Base-by-base conservation (phyloP, 2,329 filamentous ascomycete species). In the Neofusicoccum laricinum region DNA sequence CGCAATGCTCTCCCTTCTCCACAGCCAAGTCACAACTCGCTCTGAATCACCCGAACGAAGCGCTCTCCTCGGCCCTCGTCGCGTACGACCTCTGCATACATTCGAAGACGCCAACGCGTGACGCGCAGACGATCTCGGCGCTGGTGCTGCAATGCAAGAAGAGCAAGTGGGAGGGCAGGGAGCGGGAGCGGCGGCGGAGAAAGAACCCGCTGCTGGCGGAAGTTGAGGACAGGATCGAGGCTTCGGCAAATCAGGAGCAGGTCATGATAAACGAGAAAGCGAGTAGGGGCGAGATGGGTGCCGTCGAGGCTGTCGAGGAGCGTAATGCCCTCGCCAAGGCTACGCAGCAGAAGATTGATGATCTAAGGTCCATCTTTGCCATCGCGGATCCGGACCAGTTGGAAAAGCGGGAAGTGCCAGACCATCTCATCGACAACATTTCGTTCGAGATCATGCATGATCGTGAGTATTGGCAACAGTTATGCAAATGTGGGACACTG, bases 101-200 rank as follows among this genome's bases (percentile, higher is more conserved):
- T 4, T 81, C 66, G 79, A 59, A 80, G 21, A 82, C 80, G 19
- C 84, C 86, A 71, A 90, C 88, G 72, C 86, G 85, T 66, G 90
- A 89, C 41, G 85, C 94, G 0, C 82, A 86, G 21, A 85, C 88
- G 21, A 86, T 97, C 49, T 93, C 90, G 0, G 81, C 83, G 15
- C 85, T 90, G 15, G 91, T 97, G 0, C 81, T 97, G 21, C 83
- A 84, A 64, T 92, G 91, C 72, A 96, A 96, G 77, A 94, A 94
- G 77, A 88, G 89, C 67, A 87, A 91, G 43, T 98, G 95, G 92
- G 90, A 94, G 40, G 84, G 86, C 11, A 81, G 82, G 68, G 94
- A 98, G 75, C 82, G 81, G 63, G 80, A 82, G 40, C 82, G 90
- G 1, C 71, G 82, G 25, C 81, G 86, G 14, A 81, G 86, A 67